Evolutionary conservation across 257 asterid species (phyloP).

Genomic region (Striga asiatica): DNA sequence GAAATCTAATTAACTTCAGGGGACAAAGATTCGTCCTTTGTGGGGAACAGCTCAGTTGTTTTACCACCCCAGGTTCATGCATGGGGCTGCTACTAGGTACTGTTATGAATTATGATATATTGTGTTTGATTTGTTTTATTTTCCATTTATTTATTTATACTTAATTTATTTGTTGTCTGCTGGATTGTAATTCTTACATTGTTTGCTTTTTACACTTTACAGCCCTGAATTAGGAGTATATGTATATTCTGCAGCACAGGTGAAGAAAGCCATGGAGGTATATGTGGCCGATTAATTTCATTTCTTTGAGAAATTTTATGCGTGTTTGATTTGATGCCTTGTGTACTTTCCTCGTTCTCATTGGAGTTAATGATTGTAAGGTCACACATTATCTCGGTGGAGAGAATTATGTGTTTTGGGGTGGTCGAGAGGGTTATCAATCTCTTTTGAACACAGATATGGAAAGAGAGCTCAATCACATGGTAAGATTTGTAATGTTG

Average conservation of each 20-base stretch:
- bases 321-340: neutral
- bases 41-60: conserved; percentile 99
- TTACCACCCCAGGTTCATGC: conserved; percentile 87
- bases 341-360: conserved; percentile 1
- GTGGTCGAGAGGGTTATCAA: conserved; percentile 99
- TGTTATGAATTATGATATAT: too few relatives aligned
- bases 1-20: conserved; percentile 25
- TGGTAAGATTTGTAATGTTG: conserved; percentile 39
- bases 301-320: neutral
- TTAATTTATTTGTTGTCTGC: neutral
- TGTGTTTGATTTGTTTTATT: neutral
- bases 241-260: conserved; percentile 81
- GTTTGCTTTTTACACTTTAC: conserved; percentile 14
- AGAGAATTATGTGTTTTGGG: conserved; percentile 97
- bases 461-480: conserved; percentile 88
- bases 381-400: conserved; percentile 97
- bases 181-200: neutral
- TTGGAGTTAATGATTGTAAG: conserved; percentile 26
- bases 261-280: conserved; percentile 97
- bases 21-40: conserved; percentile 58
- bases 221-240: conserved; percentile 84
- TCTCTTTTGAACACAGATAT: conserved; percentile 89
- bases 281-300: neutral
- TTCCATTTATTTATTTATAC: neutral
- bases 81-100: conserved; percentile 97